A percentile compares a stretch with the other conserved stretches of the same genome.
These are phyloP conservation scores for Fusarium tupiense DNA, from an alignment of 2,329 filamentous ascomycete species.

Conservation along the genomic window DNA sequence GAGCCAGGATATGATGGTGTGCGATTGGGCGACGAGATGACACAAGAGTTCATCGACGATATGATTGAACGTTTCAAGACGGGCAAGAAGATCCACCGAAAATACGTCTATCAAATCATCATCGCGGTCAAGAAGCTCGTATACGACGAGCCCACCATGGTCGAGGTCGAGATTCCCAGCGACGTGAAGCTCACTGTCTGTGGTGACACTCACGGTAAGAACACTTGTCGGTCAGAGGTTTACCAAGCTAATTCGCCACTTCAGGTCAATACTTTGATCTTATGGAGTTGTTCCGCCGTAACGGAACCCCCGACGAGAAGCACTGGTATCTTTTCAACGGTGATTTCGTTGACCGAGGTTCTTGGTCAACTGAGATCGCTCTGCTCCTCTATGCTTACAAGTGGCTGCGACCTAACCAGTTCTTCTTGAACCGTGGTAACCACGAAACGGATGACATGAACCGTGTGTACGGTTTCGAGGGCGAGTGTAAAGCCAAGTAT, in stretches of 20 bases:
- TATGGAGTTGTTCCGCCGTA: slow-evolving; percentile 93
- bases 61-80: slow-evolving; percentile 97
- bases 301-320: slow-evolving; percentile 83
- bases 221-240: not conserved
- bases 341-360: slow-evolving; percentile 97
- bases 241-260: slow-evolving; percentile 34
- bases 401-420: slow-evolving; percentile 85
- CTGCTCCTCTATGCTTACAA: slow-evolving; percentile 96
- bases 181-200: slow-evolving; percentile 90
- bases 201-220: slow-evolving; percentile 91
- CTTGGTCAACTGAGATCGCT: slow-evolving; percentile 98
- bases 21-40: slow-evolving; percentile 83
- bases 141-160: slow-evolving; percentile 95
- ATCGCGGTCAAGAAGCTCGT: slow-evolving; percentile 89
- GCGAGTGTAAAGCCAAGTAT: slow-evolving; percentile 98
- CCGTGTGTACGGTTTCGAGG: slow-evolving; percentile 96
- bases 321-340: slow-evolving; percentile 98
- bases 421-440: slow-evolving; percentile 98
- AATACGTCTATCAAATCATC: slow-evolving; percentile 98
- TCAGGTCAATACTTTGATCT: slow-evolving; percentile 96
- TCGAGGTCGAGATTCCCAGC: slow-evolving; percentile 84
- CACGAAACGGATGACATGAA: slow-evolving; percentile 99
- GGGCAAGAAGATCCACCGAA: slow-evolving; percentile 93
- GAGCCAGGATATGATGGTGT: slow-evolving; percentile 89
- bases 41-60: slow-evolving; percentile 94